Evolutionary conservation across 2,329 filamentous ascomycete genomes (phyloP).

Genomic region (Diaporthe australafricana): DNA sequence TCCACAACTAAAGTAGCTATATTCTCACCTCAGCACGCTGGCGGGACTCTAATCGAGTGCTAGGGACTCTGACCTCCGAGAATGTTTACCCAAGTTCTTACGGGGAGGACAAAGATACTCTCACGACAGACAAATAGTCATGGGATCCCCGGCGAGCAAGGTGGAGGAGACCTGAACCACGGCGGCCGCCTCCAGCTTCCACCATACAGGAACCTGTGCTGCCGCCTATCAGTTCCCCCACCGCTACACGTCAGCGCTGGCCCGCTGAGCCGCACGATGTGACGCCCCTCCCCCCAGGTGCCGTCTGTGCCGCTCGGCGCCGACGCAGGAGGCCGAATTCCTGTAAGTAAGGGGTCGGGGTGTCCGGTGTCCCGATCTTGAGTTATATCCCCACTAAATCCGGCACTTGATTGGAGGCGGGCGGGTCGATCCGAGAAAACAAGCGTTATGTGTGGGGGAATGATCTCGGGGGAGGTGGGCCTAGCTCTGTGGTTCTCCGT

Average conservation of each 20-base stretch:
- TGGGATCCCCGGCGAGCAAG: background rate
- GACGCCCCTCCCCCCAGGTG: background rate
- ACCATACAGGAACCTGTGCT: background rate
- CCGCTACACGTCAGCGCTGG: background rate
- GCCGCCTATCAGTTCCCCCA: background rate
- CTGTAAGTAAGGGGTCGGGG: background rate
- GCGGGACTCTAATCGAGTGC: background rate
- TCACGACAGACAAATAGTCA: background rate
- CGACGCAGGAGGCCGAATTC: background rate
- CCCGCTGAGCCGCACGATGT: background rate
- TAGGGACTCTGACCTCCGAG: background rate
- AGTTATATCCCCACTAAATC: background rate
- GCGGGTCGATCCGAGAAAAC: background rate
- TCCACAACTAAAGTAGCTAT: background rate
- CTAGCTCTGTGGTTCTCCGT: background rate
- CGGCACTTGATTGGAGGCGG: background rate
- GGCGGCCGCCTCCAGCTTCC: background rate
- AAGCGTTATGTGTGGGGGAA: background rate
- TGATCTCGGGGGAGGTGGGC: background rate
- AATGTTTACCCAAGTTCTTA: no score
- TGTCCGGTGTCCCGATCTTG: no score
- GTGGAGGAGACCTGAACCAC: background rate
- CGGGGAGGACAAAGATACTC: no score
- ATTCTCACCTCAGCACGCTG: conserved; percentile 14
- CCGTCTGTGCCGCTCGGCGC: background rate